phyloP scores from a whole-genome alignment of 306 rosid genomes.

The Vigna trinervia region DNA sequence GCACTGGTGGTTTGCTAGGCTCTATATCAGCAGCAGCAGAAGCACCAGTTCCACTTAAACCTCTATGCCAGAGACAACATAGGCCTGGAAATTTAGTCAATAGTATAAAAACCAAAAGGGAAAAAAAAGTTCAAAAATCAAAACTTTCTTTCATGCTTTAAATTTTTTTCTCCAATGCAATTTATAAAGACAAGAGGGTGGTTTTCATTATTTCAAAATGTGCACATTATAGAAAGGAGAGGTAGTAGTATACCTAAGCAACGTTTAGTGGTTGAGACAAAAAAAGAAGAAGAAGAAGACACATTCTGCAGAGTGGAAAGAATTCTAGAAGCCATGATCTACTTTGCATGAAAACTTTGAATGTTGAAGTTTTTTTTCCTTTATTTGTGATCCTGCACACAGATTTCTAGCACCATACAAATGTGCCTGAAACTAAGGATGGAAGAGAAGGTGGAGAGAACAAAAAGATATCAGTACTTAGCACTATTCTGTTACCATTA shows the following conservation, averaged over 20 bases:
- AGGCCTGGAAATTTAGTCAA: conserved; percentile 46
- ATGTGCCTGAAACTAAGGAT: not conserved
- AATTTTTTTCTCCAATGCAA: not conserved
- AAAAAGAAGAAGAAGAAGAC: conserved; percentile 24
- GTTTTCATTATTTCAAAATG: not conserved
- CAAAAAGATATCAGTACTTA: too few relatives aligned
- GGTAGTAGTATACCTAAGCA: conserved; percentile 41
- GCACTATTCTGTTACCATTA: not conserved
- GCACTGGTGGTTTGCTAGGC: conserved; percentile 58
- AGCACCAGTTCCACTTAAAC: conserved; percentile 52
- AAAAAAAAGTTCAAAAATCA: not conserved
- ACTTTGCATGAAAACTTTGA: not conserved
- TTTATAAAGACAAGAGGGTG: not conserved
- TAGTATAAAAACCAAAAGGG: not conserved
- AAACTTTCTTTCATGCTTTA: conserved; percentile 9
- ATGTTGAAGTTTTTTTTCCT: not conserved
- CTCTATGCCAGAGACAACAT: conserved; percentile 40
- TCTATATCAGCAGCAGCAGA: conserved; percentile 56
- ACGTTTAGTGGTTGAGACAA: conserved; percentile 37
- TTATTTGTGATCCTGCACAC: not conserved
- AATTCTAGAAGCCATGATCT: conserved; percentile 45
- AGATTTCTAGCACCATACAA: too few relatives aligned
- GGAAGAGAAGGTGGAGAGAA: not conserved
- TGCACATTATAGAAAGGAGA: not conserved
- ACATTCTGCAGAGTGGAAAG: conserved; percentile 37